Evolutionary conservation across 305 asterid genomes (phyloP).

Genomic region (Striga hermonthica): DNA sequence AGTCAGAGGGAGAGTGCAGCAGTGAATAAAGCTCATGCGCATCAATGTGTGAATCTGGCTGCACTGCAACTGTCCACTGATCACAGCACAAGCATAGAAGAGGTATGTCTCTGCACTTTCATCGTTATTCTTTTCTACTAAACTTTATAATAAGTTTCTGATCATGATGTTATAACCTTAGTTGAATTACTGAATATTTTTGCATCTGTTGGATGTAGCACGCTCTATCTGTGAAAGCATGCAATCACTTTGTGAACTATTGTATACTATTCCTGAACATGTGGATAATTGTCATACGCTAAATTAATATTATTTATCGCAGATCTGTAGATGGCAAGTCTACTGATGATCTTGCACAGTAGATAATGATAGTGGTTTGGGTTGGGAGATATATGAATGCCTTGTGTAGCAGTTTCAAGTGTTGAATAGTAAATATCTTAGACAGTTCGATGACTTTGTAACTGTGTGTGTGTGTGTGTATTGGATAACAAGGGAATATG

Average conservation of each 20-base stretch:
- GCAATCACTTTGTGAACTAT: too few relatives aligned
- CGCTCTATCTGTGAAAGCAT: too few relatives aligned
- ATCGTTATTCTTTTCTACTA: slow-evolving; percentile 4
- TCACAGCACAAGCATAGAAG: slow-evolving; percentile 97
- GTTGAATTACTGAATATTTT: too few relatives aligned
- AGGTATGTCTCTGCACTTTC: slow-evolving; percentile 46
- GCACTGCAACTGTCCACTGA: slow-evolving; percentile 94
- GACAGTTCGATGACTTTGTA: not conserved
- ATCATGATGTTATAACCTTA: too few relatives aligned
- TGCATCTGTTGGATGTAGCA: too few relatives aligned
- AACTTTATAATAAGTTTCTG: too few relatives aligned
- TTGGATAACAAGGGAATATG: not conserved
- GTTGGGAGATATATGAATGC: not conserved
- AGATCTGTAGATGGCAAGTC: not conserved
- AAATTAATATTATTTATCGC: too few relatives aligned
- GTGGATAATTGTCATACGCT: too few relatives aligned
- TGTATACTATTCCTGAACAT: too few relatives aligned
- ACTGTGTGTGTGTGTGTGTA: not conserved
- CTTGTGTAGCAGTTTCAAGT: not conserved
- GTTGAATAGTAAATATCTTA: not conserved
- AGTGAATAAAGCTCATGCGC: slow-evolving; percentile 51
- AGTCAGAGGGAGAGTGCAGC: slow-evolving; percentile 42
- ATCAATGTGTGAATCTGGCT: slow-evolving; percentile 49
- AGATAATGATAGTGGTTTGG: not conserved
- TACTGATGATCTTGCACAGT: not conserved